phyloP scores from a whole-genome alignment of 768 basidiomycete genomes.

The Boletus pseudo-olivaceus region DNA sequence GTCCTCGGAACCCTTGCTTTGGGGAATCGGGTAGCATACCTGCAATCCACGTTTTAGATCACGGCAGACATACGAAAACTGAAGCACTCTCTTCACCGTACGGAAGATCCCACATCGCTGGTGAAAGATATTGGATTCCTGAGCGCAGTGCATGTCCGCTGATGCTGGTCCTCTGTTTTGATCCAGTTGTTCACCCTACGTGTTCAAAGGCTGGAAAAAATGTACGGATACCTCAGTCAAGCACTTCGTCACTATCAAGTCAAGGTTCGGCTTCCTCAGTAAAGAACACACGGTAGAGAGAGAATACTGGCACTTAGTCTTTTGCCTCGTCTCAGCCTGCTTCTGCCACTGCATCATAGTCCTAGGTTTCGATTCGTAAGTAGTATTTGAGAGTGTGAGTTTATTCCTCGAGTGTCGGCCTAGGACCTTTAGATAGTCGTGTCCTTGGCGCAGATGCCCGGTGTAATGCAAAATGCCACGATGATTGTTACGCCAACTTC shows the following conservation, averaged over 20 bases:
- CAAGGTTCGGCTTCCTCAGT: constrained; percentile 13
- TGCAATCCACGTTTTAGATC: constrained; percentile 7
- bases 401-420: neutral
- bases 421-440: too few relatives aligned
- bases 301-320: neutral
- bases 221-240: constrained; percentile 21
- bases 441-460: neutral
- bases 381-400: neutral
- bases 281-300: neutral
- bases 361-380: neutral
- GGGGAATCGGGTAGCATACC: neutral
- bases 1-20: neutral
- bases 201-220: constrained; percentile 10
- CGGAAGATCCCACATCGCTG: constrained; percentile 11
- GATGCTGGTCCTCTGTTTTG: neutral
- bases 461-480: neutral
- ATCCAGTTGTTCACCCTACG: constrained; percentile 15
- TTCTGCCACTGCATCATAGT: neutral
- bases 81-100: constrained; percentile 6
- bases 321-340: neutral
- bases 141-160: neutral
- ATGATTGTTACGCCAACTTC: neutral
- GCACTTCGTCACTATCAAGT: constrained; percentile 23
- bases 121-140: neutral
- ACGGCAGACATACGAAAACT: constrained; percentile 16